Evolutionary conservation across 306 rosid genomes (phyloP).

Genomic region (Trifolium pratense): DNA sequence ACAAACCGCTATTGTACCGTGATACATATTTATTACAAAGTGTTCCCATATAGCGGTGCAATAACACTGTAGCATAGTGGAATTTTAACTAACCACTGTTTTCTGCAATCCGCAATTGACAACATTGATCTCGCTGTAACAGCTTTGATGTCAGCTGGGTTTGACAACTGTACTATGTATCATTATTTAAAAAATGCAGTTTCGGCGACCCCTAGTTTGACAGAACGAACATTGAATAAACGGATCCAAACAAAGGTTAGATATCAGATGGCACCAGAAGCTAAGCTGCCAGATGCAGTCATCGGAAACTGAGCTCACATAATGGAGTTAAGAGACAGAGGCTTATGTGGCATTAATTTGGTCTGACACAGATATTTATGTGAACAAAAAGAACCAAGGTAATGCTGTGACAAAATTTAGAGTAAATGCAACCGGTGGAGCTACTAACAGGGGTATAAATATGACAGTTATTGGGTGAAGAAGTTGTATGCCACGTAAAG

Average conservation of each 20-base stretch:
- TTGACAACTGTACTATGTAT: background rate
- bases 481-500: background rate
- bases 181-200: background rate
- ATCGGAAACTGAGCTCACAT: background rate
- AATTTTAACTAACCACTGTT: no score
- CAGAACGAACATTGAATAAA: conserved; percentile 1
- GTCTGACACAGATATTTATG: background rate
- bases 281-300: background rate
- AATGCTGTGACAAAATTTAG: background rate
- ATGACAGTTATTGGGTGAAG: background rate
- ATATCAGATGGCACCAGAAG: background rate
- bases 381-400: background rate
- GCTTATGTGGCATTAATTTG: conserved; percentile 14
- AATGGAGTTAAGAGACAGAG: conserved; percentile 1
- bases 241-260: background rate
- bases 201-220: background rate
- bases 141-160: background rate
- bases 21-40: background rate
- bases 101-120: no score
- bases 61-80: no score
- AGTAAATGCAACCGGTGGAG: background rate
- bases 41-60: no score
- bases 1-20: no score
- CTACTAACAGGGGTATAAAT: background rate
- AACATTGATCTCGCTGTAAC: background rate